A percentile compares a stretch with the other conserved stretches of the same genome.
These are phyloP conservation scores for Thecaphora frezii DNA, from an alignment of 1,284 basidiomycete genomes.

Conservation along the genomic window DNA sequence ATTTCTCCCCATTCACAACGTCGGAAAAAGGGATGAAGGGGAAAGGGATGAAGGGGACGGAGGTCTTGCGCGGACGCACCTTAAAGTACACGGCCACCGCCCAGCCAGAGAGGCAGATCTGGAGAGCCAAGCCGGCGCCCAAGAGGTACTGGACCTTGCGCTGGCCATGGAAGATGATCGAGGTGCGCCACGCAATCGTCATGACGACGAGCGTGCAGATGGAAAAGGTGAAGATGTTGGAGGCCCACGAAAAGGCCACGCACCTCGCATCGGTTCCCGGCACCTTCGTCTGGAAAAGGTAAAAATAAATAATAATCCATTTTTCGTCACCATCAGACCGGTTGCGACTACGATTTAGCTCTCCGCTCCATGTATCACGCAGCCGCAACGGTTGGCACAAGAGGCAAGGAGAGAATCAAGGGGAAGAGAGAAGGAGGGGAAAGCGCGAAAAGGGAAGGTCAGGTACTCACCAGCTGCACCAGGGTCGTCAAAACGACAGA, in stretches of 20 bases:
- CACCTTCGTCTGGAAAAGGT: conserved; percentile 11
- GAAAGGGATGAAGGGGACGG: neutral
- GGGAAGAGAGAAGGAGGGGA: neutral
- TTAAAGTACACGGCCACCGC: neutral
- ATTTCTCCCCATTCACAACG: too few relatives aligned
- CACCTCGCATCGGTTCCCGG: conserved; percentile 14
- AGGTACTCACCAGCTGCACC: conserved; percentile 7
- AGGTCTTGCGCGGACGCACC: neutral
- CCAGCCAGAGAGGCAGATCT: conserved; percentile 8
- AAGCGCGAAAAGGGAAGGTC: too few relatives aligned
- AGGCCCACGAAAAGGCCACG: conserved; percentile 23
- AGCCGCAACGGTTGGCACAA: too few relatives aligned
- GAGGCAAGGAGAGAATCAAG: too few relatives aligned
- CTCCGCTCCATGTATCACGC: too few relatives aligned
- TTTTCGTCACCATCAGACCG: too few relatives aligned
- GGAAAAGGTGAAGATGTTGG: conserved; percentile 21
- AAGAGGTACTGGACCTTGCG: conserved; percentile 6
- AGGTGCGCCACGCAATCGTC: conserved; percentile 23
- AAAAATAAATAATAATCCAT: neutral
- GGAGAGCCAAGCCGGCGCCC: conserved; percentile 11
- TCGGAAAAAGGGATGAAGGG: too few relatives aligned
- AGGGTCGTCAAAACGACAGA: conserved; percentile 19
- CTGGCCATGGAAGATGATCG: conserved; percentile 23
- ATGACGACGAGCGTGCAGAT: conserved; percentile 25
- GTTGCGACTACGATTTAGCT: too few relatives aligned